Evolutionary conservation across 768 basidiomycete species (phyloP), one percentile per base, ranked within the genome.

Genomic region (Collybia sordida): DNA sequence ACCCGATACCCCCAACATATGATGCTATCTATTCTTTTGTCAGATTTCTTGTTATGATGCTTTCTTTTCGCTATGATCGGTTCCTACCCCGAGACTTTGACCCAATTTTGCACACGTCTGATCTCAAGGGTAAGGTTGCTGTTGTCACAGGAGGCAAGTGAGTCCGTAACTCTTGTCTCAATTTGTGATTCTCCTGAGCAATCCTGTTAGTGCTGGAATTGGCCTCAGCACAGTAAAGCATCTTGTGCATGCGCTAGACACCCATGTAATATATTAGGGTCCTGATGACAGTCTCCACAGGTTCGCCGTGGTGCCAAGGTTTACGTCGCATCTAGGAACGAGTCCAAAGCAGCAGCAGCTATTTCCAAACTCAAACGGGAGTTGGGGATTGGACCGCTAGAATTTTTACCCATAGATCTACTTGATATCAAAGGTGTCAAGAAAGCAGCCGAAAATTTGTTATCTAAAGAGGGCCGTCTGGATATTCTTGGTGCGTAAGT

Each of bases 71-170:
- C 31, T 31, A 31, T 31, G 31, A 31, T 31, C 31, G 31, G 3
- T 31, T 31, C 14, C 9, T 7, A 31, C 6, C 31, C 11, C 3
- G 22, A 34, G 37, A 47, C 14, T 56, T 56, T 42, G 22, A 56
- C 41, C 51, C 51, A 24, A 28, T 42, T 27, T 24, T 41, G 24
- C 77, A 79, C 53, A 54, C 82, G 24, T 65, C 71, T 2, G 74
- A 78, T 55, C 62, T 80, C 7, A 64, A 60, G 5, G 79, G 77
- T 9, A 80, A 80, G 58, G 78, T 83, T n/a, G 59, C 68, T 39
- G 63, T 83, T 37, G 77, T 85, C 17, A 84, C 82, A 0, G 83
- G 82, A 14, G 80, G 75, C 54, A 84, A 83, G 79, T 82, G 48
- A 65, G 72, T 59, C 19, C 11, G n/a, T 37, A 6, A 9, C 31